A percentile compares a stretch with the other conserved stretches of the same genome.
phyloP scores from a whole-genome alignment of 805 yeast species.

The Nakazawaea anatomiae region DNA sequence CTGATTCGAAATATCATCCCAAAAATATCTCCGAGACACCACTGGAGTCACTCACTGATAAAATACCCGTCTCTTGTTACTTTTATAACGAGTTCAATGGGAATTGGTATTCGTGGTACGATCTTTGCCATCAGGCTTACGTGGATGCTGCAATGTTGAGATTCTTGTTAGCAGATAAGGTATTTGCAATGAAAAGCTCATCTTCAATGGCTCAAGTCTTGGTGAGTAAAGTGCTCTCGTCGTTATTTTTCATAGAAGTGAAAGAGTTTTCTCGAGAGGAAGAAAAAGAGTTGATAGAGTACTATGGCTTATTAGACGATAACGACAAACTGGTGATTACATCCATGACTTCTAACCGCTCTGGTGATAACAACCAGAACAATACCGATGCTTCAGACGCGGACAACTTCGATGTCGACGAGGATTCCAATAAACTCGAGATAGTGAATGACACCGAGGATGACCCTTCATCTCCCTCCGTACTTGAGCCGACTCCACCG shows the following conservation, averaged over 20 bases:
- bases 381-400: slow-evolving; percentile 6
- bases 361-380: slow-evolving; percentile 2
- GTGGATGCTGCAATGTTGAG: slow-evolving; percentile 31
- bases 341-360: neutral
- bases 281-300: slow-evolving; percentile 20
- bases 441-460: slow-evolving; percentile 1
- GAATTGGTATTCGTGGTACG: slow-evolving; percentile 30
- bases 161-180: slow-evolving; percentile 25
- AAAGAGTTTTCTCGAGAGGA: slow-evolving; percentile 4
- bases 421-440: slow-evolving; percentile 1
- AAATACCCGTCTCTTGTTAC: slow-evolving; percentile 17
- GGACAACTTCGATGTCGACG: slow-evolving; percentile 6
- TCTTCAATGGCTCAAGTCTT: slow-evolving; percentile 5
- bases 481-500: neutral
- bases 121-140: slow-evolving; percentile 31
- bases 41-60: slow-evolving; percentile 19
- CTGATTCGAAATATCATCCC: slow-evolving; percentile 24
- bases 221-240: slow-evolving; percentile 1
- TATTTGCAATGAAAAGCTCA: slow-evolving; percentile 12
- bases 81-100: slow-evolving; percentile 11
- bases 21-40: slow-evolving; percentile 9
- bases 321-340: slow-evolving; percentile 6
- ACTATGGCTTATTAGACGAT: slow-evolving; percentile 25
- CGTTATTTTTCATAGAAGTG: slow-evolving; percentile 16
- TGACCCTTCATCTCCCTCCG: neutral